Conservation (phyloP, 108 stramenopile species). For the Conticribra guillardii region DNA sequence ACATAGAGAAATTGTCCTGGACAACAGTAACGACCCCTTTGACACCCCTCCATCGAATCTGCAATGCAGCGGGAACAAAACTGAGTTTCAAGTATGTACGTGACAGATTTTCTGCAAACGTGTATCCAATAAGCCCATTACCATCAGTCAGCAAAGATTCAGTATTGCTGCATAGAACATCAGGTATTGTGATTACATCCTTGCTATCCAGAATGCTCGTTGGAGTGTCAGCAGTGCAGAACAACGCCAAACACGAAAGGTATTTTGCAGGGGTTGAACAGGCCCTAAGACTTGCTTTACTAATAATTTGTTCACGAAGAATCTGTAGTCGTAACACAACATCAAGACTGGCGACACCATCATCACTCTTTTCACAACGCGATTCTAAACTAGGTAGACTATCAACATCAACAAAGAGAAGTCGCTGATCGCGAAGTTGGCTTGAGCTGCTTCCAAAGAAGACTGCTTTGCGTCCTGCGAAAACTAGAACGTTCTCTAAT, state of each 20-base stretch:
- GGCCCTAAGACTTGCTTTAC: not conserved
- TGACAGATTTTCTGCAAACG: not conserved
- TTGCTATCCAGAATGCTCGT: not conserved
- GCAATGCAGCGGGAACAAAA: not conserved
- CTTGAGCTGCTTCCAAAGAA: not conserved
- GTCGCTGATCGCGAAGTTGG: not conserved
- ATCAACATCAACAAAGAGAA: not conserved
- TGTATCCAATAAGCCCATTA: not conserved
- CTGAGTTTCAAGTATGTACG: not conserved
- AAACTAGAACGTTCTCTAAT: not conserved
- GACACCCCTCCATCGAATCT: not conserved
- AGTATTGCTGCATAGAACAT: not conserved
- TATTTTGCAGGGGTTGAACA: not conserved
- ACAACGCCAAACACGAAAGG: not conserved
- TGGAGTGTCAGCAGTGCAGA: not conserved
- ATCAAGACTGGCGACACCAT: not conserved
- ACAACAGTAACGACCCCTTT: not conserved
- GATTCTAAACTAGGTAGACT: not conserved
- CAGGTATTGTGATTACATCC: not conserved
- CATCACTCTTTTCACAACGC: no score
- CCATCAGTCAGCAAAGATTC: not conserved
- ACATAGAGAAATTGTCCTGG: not conserved
- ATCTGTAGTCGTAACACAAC: not conserved
- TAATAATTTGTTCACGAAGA: not conserved
- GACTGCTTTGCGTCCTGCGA: not conserved